Percentiles rank a stretch among this genome's conserved stretches.
Conservation (phyloP, 140 eudicot species). For the Ambrosia hybrid region DNA sequence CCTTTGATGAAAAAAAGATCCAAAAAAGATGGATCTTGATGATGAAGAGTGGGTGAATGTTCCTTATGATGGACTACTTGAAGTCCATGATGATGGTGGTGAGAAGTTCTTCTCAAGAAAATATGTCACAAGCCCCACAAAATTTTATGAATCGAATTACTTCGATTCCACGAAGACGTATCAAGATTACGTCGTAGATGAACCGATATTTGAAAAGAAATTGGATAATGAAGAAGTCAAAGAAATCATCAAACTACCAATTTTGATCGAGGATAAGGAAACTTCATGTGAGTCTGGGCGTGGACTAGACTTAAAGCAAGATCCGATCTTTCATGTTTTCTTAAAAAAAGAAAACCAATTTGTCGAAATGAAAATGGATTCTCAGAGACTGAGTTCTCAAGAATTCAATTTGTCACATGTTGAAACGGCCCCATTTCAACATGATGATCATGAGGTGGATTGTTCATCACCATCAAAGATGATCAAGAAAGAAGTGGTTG, state of each 20-base stretch:
- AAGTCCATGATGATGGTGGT: constrained; percentile 54
- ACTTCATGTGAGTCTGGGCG: constrained; percentile 2
- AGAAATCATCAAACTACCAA: constrained; percentile 31
- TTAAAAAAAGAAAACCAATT: constrained; percentile 77
- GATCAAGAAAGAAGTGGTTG: constrained; percentile 31
- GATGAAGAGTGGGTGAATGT: constrained; percentile 80
- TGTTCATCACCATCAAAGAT: constrained; percentile 37
- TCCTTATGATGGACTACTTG: constrained; percentile 66
- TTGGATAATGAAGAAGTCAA: constrained; percentile 36
- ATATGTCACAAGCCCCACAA: constrained; percentile 28
- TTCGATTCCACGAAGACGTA: constrained; percentile 25
- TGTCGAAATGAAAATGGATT: constrained; percentile 72
- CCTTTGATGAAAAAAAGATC: constrained; percentile 4
- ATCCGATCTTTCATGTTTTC: constrained; percentile 61
- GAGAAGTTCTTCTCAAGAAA: constrained; percentile 47
- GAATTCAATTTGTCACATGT: constrained; percentile 34
- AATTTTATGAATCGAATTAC: constrained; percentile 29
- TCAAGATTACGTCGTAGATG: constrained; percentile 27
- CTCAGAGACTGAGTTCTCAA: constrained; percentile 40
- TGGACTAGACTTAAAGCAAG: constrained; percentile 36
- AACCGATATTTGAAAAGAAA: constrained; percentile 28
- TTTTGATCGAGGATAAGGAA: constrained; percentile 20
- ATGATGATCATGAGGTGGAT: constrained; percentile 29
- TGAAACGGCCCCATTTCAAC: constrained; percentile 39
- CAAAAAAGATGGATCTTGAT: constrained; percentile 60